These are phyloP conservation scores for Mycena filopes DNA, from an alignment of 768 basidiomycete species.

Conservation along the genomic window DNA sequence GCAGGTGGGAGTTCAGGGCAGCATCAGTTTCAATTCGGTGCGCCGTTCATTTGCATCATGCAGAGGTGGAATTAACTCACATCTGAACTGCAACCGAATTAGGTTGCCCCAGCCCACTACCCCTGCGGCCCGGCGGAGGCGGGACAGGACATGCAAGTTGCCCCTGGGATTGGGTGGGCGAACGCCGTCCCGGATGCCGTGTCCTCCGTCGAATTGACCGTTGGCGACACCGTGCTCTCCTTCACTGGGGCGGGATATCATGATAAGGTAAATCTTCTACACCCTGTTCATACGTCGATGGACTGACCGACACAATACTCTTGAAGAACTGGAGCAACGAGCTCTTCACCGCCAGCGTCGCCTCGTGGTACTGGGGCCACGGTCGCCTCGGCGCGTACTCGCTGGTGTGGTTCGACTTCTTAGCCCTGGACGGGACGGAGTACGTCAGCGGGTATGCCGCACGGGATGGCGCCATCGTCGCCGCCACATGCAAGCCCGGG, in stretches of 20 bases:
- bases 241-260: slow-evolving; percentile 30
- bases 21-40: slow-evolving; percentile 19
- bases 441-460: slow-evolving; percentile 29
- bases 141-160: slow-evolving; percentile 23
- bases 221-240: slow-evolving; percentile 15
- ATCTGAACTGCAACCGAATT: neutral
- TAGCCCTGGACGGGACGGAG: slow-evolving; percentile 21
- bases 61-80: neutral
- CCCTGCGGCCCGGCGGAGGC: slow-evolving; percentile 23
- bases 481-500: slow-evolving; percentile 9
- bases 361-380: slow-evolving; percentile 35
- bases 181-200: slow-evolving; percentile 33
- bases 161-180: slow-evolving; percentile 32
- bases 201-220: slow-evolving; percentile 23
- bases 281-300: neutral
- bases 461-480: slow-evolving; percentile 19
- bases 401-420: slow-evolving; percentile 33
- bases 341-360: slow-evolving; percentile 19
- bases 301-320: neutral
- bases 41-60: neutral
- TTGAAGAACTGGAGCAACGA: slow-evolving; percentile 37
- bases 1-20: slow-evolving; percentile 21
- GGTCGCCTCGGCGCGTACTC: slow-evolving; percentile 34
- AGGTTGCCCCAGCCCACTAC: slow-evolving; percentile 30
- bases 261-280: slow-evolving; percentile 21